These are phyloP conservation scores for Euphorbia lathyris DNA, from an alignment of 345 rosid genomes.

Conservation along the genomic window DNA sequence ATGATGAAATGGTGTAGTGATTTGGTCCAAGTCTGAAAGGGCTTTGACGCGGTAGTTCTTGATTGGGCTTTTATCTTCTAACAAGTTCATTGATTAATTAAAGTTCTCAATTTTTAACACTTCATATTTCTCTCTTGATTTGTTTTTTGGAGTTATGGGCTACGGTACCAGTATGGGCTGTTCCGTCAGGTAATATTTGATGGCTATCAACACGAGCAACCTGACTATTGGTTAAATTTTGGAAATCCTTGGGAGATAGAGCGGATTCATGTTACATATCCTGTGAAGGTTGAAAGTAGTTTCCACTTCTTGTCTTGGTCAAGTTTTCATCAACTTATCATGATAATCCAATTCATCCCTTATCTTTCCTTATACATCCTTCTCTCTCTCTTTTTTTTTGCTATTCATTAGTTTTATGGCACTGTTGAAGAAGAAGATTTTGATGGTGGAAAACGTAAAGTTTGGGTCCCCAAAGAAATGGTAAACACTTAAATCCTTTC, in stretches of 20 bases:
- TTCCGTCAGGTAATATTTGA: constrained; percentile 49
- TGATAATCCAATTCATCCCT: not conserved
- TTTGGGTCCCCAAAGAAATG: constrained; percentile 44
- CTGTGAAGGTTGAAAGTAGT: constrained; percentile 43
- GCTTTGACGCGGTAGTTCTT: not conserved
- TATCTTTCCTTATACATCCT: constrained; percentile 1
- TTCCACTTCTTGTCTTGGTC: constrained; percentile 1
- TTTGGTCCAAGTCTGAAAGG: not conserved
- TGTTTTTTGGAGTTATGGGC: constrained; percentile 38
- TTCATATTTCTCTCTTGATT: not conserved
- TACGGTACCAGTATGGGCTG: constrained; percentile 48
- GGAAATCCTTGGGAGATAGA: constrained; percentile 58
- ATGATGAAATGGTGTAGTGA: not conserved
- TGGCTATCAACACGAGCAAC: constrained; percentile 49
- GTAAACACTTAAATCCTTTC: constrained; percentile 20
- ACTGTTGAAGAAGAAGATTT: constrained; percentile 33
- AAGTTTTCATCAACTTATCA: constrained; percentile 3
- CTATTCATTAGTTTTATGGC: constrained; percentile 41
- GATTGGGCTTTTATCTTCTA: not conserved
- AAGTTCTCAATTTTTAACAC: not conserved
- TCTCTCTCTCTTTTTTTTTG: not conserved
- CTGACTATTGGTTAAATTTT: constrained; percentile 50
- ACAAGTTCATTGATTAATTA: not conserved
- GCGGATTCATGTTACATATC: constrained; percentile 40
- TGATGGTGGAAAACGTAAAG: constrained; percentile 30